phyloP scores from a whole-genome alignment of 208 protist species.

The Vickermania ingenoplastis region DNA sequence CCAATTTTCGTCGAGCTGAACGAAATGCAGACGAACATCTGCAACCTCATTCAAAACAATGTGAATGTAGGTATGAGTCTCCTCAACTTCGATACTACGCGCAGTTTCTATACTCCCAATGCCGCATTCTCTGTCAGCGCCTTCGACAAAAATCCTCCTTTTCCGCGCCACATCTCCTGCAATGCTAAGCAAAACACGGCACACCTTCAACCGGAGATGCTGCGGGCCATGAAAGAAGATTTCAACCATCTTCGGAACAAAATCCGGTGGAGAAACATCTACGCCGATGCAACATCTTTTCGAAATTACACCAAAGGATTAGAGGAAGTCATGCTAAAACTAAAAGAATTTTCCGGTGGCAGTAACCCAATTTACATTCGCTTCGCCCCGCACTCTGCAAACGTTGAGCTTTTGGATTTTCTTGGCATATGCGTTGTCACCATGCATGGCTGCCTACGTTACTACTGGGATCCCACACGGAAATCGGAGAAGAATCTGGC shows the following conservation, averaged over 20 bases:
- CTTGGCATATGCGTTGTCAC: no score
- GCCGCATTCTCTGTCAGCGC: neutral
- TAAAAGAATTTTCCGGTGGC: neutral
- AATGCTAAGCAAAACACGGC: neutral
- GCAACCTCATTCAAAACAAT: conserved; percentile 28
- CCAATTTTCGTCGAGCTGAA: conserved; percentile 20
- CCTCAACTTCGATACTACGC: no score
- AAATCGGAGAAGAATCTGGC: no score
- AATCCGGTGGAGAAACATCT: neutral
- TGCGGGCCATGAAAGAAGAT: neutral
- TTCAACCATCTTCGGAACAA: neutral
- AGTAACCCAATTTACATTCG: neutral
- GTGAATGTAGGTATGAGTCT: conserved; percentile 13
- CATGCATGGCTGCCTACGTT: conserved; percentile 66
- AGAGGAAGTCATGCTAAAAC: neutral
- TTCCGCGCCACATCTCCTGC: neutral
- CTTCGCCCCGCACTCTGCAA: conserved; percentile 6
- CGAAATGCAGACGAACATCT: conserved; percentile 12
- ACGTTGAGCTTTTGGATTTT: no score
- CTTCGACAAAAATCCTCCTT: neutral
- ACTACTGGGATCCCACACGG: no score
- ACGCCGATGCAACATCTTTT: neutral
- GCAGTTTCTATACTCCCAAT: neutral
- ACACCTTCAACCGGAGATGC: neutral
- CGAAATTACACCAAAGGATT: neutral